Conservation (phyloP, 352 stramenopile genomes). For the Globisporangium polare region DNA sequence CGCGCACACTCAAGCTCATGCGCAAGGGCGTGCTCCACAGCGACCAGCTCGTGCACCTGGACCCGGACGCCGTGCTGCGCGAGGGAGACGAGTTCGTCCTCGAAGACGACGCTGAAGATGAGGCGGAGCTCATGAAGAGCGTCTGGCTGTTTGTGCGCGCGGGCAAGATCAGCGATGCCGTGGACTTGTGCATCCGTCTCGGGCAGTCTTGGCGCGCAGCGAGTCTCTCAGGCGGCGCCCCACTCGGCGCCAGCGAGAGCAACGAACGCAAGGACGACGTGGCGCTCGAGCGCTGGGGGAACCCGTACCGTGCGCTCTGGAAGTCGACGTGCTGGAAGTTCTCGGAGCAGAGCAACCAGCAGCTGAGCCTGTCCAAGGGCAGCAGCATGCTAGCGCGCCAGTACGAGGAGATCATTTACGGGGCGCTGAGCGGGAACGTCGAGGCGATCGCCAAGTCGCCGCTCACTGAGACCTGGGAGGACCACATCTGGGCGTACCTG, state of each 20-base stretch:
- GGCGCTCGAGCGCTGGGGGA: conserved; percentile 69
- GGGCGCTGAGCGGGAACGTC: conserved; percentile 70
- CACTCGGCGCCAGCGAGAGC: conserved; percentile 49
- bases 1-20: conserved; percentile 60
- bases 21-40: conserved; percentile 39
- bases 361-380: conserved; percentile 51
- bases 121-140: conserved; percentile 68
- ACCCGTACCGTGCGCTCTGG: conserved; percentile 78
- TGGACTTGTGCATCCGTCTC: conserved; percentile 68
- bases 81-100: conserved; percentile 60
- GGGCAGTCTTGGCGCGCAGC: conserved; percentile 78
- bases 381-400: conserved; percentile 59
- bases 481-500: conserved; percentile 83
- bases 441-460: conserved; percentile 56
- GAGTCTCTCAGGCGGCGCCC: conserved; percentile 61
- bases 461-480: conserved; percentile 79
- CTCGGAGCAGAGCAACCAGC: conserved; percentile 32
- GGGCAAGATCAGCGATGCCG: conserved; percentile 55
- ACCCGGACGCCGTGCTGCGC: conserved; percentile 65
- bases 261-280: conserved; percentile 49
- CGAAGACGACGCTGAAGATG: conserved; percentile 77
- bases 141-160: conserved; percentile 75
- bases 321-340: conserved; percentile 86
- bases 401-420: conserved; percentile 82
- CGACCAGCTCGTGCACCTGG: conserved; percentile 39